A percentile compares a stretch with the other conserved stretches of the same genome.
Evolutionary conservation across 345 rosid genomes (phyloP).

Genomic region (Iberis pinnata): DNA sequence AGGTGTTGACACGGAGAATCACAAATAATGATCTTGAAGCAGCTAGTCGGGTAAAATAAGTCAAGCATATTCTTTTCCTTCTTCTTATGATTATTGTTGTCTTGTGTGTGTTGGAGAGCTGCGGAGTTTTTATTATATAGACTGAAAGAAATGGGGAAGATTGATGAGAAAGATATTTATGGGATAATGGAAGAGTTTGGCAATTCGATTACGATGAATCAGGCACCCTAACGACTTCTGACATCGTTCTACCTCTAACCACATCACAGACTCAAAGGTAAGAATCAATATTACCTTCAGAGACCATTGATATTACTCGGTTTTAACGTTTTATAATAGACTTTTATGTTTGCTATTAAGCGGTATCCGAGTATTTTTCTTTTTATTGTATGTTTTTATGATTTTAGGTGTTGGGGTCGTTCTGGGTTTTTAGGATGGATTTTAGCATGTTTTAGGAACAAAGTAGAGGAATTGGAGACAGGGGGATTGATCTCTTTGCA

Average conservation of each 20-base stretch:
- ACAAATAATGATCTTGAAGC: slow-evolving; percentile 58
- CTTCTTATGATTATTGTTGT: background rate
- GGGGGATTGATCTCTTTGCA: too few species aligned
- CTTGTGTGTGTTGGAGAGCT: slow-evolving; percentile 11
- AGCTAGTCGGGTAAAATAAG: slow-evolving; percentile 53
- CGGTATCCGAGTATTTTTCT: too few species aligned
- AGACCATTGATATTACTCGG: too few species aligned
- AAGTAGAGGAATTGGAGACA: too few species aligned
- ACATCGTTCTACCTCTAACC: slow-evolving; percentile 11
- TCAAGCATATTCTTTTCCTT: background rate
- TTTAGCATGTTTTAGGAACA: too few species aligned
- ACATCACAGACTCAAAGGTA: too few species aligned
- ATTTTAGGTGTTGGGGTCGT: too few species aligned
- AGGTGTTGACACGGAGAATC: slow-evolving; percentile 52
- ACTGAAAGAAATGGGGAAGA: slow-evolving; percentile 77
- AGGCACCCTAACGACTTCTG: slow-evolving; percentile 11
- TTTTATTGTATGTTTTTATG: too few species aligned
- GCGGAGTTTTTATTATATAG: slow-evolving; percentile 51
- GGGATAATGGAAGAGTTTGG: slow-evolving; percentile 48
- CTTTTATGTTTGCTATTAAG: too few species aligned
- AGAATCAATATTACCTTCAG: background rate
- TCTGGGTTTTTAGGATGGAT: too few species aligned
- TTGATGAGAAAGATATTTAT: slow-evolving; percentile 49
- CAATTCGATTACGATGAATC: slow-evolving; percentile 46
- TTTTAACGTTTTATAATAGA: too few species aligned